phyloP scores from a whole-genome alignment of 345 rosid genomes.

The Schrenkiella parvula region DNA sequence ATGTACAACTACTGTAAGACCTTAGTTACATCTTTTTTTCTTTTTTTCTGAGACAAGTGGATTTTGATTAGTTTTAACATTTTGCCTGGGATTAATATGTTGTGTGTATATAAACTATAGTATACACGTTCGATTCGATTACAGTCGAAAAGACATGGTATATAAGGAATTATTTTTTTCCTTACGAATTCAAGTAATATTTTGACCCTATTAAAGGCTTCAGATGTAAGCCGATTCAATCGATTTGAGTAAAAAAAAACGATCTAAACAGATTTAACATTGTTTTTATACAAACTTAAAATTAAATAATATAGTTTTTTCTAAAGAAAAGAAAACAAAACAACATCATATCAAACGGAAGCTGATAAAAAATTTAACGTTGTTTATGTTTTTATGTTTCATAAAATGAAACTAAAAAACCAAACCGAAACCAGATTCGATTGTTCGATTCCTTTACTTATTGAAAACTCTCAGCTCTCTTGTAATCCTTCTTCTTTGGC shows the following conservation, averaged over 20 bases:
- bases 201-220: not conserved
- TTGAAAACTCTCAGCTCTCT: too few relatives aligned
- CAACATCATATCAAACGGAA: too few relatives aligned
- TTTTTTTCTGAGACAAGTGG: not conserved
- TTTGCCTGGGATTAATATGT: not conserved
- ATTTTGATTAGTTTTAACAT: constrained; percentile 14
- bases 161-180: too few relatives aligned
- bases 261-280: not conserved
- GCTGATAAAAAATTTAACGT: too few relatives aligned
- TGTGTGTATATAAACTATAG: not conserved
- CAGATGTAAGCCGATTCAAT: not conserved
- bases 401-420: too few relatives aligned
- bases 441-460: too few relatives aligned
- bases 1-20: constrained; percentile 23
- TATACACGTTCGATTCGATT: not conserved
- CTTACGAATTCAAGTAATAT: not conserved
- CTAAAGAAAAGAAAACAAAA: too few relatives aligned
- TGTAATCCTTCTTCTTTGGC: too few relatives aligned
- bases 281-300: too few relatives aligned
- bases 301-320: too few relatives aligned
- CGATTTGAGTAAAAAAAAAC: not conserved
- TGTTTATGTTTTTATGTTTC: too few relatives aligned
- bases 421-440: too few relatives aligned
- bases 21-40: not conserved
- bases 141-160: not conserved